A percentile compares a stretch with the other conserved stretches of the same genome.
Evolutionary conservation across 495 filamentous ascomycete genomes (phyloP).

Genomic region (Aspergillus egyptiacus): DNA sequence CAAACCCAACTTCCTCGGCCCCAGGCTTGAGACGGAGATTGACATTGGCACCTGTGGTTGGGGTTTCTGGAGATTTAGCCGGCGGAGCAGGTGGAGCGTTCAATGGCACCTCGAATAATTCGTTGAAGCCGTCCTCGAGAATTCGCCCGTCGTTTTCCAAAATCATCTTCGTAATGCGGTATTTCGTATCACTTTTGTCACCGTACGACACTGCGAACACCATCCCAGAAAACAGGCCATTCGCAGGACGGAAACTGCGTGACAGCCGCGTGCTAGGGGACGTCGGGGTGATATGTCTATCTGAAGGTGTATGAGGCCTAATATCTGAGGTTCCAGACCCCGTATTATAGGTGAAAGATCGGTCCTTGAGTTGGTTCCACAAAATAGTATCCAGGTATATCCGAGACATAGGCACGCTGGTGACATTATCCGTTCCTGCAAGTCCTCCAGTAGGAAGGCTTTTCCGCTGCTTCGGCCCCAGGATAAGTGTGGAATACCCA

Average conservation of each 20-base stretch:
- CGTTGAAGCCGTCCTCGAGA: slow-evolving; percentile 71
- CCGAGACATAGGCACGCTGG: slow-evolving; percentile 40
- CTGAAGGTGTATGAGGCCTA: slow-evolving; percentile 35
- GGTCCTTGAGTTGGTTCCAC: slow-evolving; percentile 46
- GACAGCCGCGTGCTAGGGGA: slow-evolving; percentile 39
- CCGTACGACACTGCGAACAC: slow-evolving; percentile 73
- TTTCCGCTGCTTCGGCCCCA: slow-evolving; percentile 44
- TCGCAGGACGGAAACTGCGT: slow-evolving; percentile 29
- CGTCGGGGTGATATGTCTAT: slow-evolving; percentile 35
- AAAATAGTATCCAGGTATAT: slow-evolving; percentile 47
- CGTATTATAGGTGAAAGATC: slow-evolving; percentile 29
- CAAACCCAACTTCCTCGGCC: slow-evolving; percentile 61
- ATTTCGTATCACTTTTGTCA: slow-evolving; percentile 47
- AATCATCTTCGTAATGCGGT: slow-evolving; percentile 46
- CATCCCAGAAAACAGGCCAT: slow-evolving; percentile 64
- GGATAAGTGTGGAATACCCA: slow-evolving; percentile 37
- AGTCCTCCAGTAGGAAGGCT: slow-evolving; percentile 35
- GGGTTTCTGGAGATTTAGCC: slow-evolving; percentile 17
- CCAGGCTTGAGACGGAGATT: slow-evolving; percentile 43
- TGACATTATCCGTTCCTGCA: slow-evolving; percentile 25
- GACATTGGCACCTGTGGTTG: slow-evolving; percentile 12
- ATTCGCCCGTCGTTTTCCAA: slow-evolving; percentile 63
- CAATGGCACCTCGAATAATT: slow-evolving; percentile 61
- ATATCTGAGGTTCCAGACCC: slow-evolving; percentile 19
- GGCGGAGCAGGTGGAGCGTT: slow-evolving; percentile 28